Conservation (phyloP, 2,329 filamentous ascomycete species). For the Lasiodiplodia sp. region DNA sequence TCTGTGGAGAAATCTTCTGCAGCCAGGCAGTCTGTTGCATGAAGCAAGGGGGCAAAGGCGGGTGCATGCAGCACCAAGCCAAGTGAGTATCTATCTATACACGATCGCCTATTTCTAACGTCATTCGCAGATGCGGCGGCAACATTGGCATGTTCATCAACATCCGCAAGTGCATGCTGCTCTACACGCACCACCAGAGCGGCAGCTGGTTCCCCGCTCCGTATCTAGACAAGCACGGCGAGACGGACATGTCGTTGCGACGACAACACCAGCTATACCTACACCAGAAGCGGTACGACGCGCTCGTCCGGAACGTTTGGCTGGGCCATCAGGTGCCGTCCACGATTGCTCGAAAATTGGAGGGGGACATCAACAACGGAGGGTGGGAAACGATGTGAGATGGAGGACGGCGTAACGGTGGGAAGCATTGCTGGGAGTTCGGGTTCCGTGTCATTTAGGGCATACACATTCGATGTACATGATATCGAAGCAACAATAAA, state of each 20-base stretch:
- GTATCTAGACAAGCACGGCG: constrained; percentile 95
- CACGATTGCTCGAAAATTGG: constrained; percentile 86
- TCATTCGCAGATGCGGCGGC: constrained; percentile 73
- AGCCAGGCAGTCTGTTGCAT: constrained; percentile 92
- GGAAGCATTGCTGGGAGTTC: constrained; percentile 24
- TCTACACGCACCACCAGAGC: constrained; percentile 82
- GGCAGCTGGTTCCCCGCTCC: constrained; percentile 88
- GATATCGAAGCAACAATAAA: not conserved
- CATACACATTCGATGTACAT: constrained; percentile 6
- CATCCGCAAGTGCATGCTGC: constrained; percentile 91
- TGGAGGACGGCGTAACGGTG: not conserved
- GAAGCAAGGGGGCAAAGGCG: constrained; percentile 61
- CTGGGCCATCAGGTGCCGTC: constrained; percentile 86
- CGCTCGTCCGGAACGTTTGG: constrained; percentile 84
- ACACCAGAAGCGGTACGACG: constrained; percentile 93
- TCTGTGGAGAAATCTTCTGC: constrained; percentile 97
- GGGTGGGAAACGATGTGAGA: constrained; percentile 81
- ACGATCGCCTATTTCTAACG: constrained; percentile 28
- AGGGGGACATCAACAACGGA: constrained; percentile 95
- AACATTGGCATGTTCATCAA: constrained; percentile 95
- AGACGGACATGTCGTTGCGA: constrained; percentile 87
- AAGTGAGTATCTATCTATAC: constrained; percentile 65
- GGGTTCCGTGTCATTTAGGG: not conserved
- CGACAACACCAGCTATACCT: constrained; percentile 89
- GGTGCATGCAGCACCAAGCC: constrained; percentile 88